Conservation (phyloP, 2,329 filamentous ascomycete genomes). For the Phialemoniopsis sp. region DNA sequence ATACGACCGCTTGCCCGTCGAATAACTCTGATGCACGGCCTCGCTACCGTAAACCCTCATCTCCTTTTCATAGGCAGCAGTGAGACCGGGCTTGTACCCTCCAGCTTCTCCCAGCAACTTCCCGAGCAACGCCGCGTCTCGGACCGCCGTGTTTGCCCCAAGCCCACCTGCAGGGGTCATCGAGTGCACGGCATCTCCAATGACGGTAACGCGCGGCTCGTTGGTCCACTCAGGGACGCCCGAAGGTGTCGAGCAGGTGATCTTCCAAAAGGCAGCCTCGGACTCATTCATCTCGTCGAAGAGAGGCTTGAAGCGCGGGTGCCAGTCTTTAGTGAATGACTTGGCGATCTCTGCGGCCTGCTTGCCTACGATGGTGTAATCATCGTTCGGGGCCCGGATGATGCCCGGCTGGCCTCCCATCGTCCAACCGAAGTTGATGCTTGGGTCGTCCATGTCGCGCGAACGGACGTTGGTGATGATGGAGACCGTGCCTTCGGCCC, state of each 20-base stretch:
- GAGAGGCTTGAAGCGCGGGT: conserved; percentile 48
- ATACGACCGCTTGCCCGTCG: conserved; percentile 35
- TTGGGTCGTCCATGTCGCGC: conserved; percentile 53
- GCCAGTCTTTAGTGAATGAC: conserved; percentile 48
- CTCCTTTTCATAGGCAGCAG: conserved; percentile 54
- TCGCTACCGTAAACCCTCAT: conserved; percentile 58
- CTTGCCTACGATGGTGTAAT: conserved; percentile 53
- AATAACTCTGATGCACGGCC: conserved; percentile 52
- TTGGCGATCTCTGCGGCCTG: conserved; percentile 55
- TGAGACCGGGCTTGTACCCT: conserved; percentile 48
- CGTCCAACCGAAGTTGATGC: conserved; percentile 59
- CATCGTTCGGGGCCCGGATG: conserved; percentile 53
- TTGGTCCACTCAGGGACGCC: conserved; percentile 59
- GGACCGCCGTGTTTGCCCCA: conserved; percentile 53
- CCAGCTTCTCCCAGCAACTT: conserved; percentile 45
- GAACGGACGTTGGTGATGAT: conserved; percentile 62
- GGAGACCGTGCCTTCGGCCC: conserved; percentile 41
- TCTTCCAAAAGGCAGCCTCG: conserved; percentile 63
- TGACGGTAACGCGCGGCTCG: conserved; percentile 51
- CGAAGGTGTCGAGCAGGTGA: conserved; percentile 56
- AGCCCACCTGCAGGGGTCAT: conserved; percentile 56
- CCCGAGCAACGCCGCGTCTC: conserved; percentile 51
- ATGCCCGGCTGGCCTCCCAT: conserved; percentile 54
- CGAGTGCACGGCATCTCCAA: conserved; percentile 53
- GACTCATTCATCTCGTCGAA: conserved; percentile 53